A percentile compares a stretch with the other conserved stretches of the same genome.
These are phyloP conservation scores for Rosa chinensis DNA, from an alignment of 306 rosid species.

Conservation along the genomic window DNA sequence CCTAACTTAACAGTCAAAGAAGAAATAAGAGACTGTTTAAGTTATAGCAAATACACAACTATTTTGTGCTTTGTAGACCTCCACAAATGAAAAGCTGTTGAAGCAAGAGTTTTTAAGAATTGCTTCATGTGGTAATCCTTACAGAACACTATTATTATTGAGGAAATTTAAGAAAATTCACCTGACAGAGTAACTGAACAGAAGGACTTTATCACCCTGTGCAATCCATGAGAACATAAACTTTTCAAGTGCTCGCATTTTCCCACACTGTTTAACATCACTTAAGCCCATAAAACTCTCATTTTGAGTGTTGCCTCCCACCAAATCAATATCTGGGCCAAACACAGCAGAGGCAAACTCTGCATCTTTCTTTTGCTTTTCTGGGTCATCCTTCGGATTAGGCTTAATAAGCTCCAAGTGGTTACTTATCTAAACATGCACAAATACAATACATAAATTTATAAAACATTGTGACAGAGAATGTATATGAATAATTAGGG, in stretches of 20 bases:
- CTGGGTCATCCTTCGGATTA: constrained; percentile 75
- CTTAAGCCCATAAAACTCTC: constrained; percentile 94
- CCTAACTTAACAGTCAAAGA: background rate
- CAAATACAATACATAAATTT: constrained; percentile 1
- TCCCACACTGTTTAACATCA: constrained; percentile 85
- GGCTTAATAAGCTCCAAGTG: constrained; percentile 95
- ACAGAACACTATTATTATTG: background rate
- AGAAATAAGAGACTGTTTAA: background rate
- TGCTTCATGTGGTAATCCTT: background rate
- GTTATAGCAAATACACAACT: background rate
- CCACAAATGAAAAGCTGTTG: background rate
- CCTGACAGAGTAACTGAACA: constrained; percentile 97
- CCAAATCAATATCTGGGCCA: constrained; percentile 82
- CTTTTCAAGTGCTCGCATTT: constrained; percentile 89
- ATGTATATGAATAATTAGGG: background rate
- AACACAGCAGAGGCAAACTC: constrained; percentile 80
- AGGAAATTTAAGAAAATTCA: constrained; percentile 3
- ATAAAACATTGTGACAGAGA: background rate
- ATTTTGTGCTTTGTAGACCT: background rate
- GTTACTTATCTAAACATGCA: constrained; percentile 68
- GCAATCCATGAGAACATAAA: constrained; percentile 70
- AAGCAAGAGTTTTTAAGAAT: background rate
- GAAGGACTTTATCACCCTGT: constrained; percentile 85
- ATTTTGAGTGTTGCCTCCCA: constrained; percentile 72
- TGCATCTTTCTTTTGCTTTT: constrained; percentile 83